Conservation (phyloP, 148 eudicot species). For the Camellia japonica region DNA sequence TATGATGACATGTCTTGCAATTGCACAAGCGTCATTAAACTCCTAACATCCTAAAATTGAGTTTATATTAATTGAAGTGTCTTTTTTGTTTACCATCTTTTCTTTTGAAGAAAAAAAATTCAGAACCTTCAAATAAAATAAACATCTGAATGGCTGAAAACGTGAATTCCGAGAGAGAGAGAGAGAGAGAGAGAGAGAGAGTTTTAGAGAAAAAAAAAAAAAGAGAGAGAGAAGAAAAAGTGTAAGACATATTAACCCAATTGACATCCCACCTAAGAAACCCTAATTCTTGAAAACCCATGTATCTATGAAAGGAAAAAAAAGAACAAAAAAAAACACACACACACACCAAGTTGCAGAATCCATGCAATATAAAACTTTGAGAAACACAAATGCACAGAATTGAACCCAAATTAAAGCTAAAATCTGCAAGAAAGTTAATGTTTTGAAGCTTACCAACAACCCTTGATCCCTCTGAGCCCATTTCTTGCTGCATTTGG, state of each 20-base stretch:
- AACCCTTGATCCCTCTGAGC: conserved; percentile 42
- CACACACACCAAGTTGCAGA: not conserved
- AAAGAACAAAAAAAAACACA: no score
- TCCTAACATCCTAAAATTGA: not conserved
- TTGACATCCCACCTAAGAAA: not conserved
- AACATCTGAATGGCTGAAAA: not conserved
- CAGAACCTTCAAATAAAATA: no score
- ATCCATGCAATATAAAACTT: not conserved
- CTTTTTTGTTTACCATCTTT: no score
- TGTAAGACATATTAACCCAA: not conserved
- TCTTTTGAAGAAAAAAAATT: no score
- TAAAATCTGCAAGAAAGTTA: not conserved
- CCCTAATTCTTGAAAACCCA: conserved; percentile 13
- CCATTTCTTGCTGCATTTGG: conserved; percentile 30
- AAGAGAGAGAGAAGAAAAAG: not conserved
- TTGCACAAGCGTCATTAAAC: not conserved
- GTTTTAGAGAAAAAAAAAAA: no score
- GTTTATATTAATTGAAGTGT: not conserved
- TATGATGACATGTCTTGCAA: not conserved
- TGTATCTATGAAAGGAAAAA: not conserved
- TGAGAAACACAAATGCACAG: not conserved
- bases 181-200: no score
- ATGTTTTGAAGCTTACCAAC: conserved; percentile 33
- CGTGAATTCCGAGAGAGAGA: not conserved
- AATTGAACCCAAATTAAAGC: not conserved